Base-by-base conservation (phyloP, 2,329 filamentous ascomycete species). In the Thielaviopsis musarum region DNA sequence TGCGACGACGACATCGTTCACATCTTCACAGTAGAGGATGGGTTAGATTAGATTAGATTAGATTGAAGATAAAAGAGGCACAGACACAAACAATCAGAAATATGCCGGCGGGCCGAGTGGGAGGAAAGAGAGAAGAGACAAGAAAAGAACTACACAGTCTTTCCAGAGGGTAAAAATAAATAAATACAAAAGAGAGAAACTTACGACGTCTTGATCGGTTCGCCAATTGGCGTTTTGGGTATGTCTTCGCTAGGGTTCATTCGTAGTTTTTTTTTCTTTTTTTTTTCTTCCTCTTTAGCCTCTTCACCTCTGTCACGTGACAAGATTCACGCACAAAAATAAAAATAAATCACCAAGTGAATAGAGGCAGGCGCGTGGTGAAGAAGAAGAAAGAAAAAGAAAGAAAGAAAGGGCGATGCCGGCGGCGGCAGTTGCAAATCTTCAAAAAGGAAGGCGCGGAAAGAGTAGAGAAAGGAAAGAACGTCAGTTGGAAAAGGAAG, bases 1-100 rank as follows among this genome's bases (percentile, higher is more conserved):
- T 75, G 59, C 73, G 69, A 41, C 70, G 69, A 57, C 73, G 70
- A 63, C 73, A 75, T 67, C 72, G 66, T 60, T 74, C 71, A 63
- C 73, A 75, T 28, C 73, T 75, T 57, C 19, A 41, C 13, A 38
- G n/a, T 4, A 30, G 15, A 51, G 2, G 30, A n/a, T 15, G 38
- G 38, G n/a, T 5, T 45, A 17, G 13, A 45, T 17, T 15, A n/a
- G 38, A 45, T 45, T 45, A 45, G 10, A 45, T 15, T 45, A 45
- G 34, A 5, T 17, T 17, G 38, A n/a, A 45, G 38, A 5, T 1
- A 45, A 45, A n/a, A 45, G 38, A 45, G n/a, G 38, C 38, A 15
- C 13, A 45, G 38, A 45, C 24, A 26, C 24, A 45, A 15, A 45
- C 38, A 45, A n/a, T 13, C 10, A 13, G 38, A n/a, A 45, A 45